Percentiles rank a stretch among this genome's conserved stretches.
Evolutionary conservation across 495 filamentous ascomycete species (phyloP).

Genomic region (Hypoxylon crocopeplum): DNA sequence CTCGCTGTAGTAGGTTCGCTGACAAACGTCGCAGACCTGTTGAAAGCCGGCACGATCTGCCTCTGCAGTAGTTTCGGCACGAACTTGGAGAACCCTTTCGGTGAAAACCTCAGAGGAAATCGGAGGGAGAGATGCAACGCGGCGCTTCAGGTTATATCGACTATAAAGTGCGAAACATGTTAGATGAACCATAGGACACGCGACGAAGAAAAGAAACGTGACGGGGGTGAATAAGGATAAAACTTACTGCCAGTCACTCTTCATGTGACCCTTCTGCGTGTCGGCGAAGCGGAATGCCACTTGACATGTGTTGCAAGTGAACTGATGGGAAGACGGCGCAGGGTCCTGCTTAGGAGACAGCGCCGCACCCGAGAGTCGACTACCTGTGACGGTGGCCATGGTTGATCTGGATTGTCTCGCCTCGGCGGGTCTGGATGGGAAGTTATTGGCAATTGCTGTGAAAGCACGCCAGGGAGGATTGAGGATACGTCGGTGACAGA

Average conservation of each 20-base stretch:
- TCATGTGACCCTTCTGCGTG: constrained; percentile 94
- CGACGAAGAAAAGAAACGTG: constrained; percentile 1
- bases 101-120: constrained; percentile 92
- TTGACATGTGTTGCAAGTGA: constrained; percentile 97
- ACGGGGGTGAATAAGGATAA: not conserved
- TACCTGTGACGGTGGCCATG: constrained; percentile 63
- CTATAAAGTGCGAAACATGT: constrained; percentile 50
- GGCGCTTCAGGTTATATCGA: constrained; percentile 96
- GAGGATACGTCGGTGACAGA: constrained; percentile 13
- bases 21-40: constrained; percentile 79
- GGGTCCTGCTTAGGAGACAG: constrained; percentile 43
- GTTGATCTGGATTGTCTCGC: constrained; percentile 11
- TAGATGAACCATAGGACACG: constrained; percentile 7
- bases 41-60: constrained; percentile 91
- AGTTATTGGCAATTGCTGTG: not conserved
- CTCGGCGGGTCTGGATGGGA: not conserved
- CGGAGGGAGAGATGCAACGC: constrained; percentile 88
- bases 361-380: constrained; percentile 43
- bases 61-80: constrained; percentile 80
- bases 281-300: constrained; percentile 94
- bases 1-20: constrained; percentile 93
- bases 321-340: constrained; percentile 71
- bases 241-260: constrained; percentile 96
- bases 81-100: constrained; percentile 94
- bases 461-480: not conserved